These are phyloP conservation scores for Phytophthora boehmeriae DNA, from an alignment of 352 stramenopile genomes.

Conservation along the genomic window DNA sequence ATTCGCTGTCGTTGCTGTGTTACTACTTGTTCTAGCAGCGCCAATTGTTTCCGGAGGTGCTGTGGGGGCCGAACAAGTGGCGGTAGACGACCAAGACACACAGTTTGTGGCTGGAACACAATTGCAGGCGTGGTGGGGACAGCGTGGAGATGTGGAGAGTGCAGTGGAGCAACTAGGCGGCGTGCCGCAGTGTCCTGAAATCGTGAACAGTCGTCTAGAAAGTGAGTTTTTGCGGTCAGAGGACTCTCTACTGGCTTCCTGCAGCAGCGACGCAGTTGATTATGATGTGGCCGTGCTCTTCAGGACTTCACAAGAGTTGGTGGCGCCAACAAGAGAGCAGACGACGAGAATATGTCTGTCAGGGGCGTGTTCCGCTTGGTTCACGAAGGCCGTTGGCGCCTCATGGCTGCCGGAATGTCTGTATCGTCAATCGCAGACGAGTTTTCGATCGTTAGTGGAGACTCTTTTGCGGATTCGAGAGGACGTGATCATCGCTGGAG, in stretches of 20 bases:
- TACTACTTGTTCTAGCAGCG: slow-evolving; percentile 9
- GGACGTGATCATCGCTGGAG: slow-evolving; percentile 15
- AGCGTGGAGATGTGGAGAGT: slow-evolving; percentile 18
- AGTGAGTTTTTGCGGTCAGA: slow-evolving; percentile 21
- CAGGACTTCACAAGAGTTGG: slow-evolving; percentile 9
- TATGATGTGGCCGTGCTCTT: slow-evolving; percentile 25
- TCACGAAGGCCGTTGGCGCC: slow-evolving; percentile 15
- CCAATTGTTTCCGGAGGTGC: neutral
- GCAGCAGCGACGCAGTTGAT: slow-evolving; percentile 18
- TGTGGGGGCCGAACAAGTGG: slow-evolving; percentile 11
- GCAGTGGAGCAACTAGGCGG: slow-evolving; percentile 22
- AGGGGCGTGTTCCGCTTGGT: slow-evolving; percentile 28
- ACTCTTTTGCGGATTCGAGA: slow-evolving; percentile 36
- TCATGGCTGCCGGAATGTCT: slow-evolving; percentile 36
- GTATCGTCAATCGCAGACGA: slow-evolving; percentile 36
- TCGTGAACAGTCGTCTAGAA: slow-evolving; percentile 30
- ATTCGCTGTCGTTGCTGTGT: neutral
- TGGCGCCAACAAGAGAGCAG: slow-evolving; percentile 18
- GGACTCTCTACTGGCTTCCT: slow-evolving; percentile 15
- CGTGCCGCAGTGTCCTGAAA: slow-evolving; percentile 35
- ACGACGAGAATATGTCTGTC: slow-evolving; percentile 32
- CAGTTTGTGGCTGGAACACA: slow-evolving; percentile 24
- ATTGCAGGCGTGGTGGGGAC: slow-evolving; percentile 19
- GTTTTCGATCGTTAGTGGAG: slow-evolving; percentile 37
- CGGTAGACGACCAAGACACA: neutral